A percentile compares a stretch with the other conserved stretches of the same genome.
These are phyloP conservation scores for Scorias spongiosa DNA, from an alignment of 2,329 filamentous ascomycete genomes.

Conservation along the genomic window DNA sequence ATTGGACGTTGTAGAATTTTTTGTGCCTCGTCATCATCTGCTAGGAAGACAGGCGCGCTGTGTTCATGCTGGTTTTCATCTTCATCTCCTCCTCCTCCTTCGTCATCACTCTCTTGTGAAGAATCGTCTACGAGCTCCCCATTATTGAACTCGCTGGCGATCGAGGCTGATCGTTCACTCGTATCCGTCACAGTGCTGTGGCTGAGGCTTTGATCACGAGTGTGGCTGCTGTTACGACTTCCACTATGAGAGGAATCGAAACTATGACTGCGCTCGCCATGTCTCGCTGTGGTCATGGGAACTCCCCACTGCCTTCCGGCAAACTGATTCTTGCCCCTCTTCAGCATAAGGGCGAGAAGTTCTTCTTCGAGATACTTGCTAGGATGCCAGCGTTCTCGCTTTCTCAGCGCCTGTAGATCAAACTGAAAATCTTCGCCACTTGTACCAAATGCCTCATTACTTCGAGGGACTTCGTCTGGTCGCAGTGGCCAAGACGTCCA, in stretches of 20 bases:
- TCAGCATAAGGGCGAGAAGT: conserved; percentile 50
- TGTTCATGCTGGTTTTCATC: conserved; percentile 35
- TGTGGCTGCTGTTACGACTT: background rate
- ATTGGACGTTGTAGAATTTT: conserved; percentile 51
- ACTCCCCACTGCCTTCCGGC: background rate
- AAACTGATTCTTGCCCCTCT: conserved; percentile 50
- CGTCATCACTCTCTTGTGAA: conserved; percentile 55
- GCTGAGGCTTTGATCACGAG: background rate
- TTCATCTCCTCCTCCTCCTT: conserved; percentile 12
- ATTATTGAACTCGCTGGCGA: too few species aligned
- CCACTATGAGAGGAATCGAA: too few species aligned
- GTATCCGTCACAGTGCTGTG: background rate
- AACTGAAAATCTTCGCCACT: conserved; percentile 12
- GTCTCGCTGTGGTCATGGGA: background rate
- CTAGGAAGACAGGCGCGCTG: conserved; percentile 41
- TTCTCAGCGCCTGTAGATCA: conserved; percentile 5
- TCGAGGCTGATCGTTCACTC: background rate
- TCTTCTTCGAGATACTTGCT: conserved; percentile 55
- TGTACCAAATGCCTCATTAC: conserved; percentile 33
- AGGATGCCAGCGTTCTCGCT: conserved; percentile 25
- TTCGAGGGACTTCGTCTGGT: conserved; percentile 43
- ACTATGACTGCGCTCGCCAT: background rate
- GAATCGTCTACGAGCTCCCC: conserved; percentile 38
- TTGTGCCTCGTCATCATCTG: conserved; percentile 55
- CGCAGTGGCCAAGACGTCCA: conserved; percentile 84